Evolutionary conservation across 1,139 yeast genomes (phyloP).

Genomic region (Meyerozyma carpophila): DNA sequence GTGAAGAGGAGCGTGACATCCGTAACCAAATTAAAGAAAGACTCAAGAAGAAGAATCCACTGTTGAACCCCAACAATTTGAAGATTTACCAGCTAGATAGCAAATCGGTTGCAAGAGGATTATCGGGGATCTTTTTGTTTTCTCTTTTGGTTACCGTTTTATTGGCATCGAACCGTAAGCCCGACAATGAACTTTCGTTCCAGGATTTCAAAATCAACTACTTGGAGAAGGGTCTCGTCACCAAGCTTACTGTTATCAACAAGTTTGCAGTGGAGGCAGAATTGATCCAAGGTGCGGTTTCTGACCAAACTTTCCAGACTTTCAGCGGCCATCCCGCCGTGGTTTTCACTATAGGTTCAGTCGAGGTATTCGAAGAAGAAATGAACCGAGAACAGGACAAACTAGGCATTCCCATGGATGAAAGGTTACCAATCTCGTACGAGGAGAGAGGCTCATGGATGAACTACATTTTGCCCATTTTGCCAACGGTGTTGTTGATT

Average conservation of each 20-base stretch:
- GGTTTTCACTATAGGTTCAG: constrained; percentile 66
- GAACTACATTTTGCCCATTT: constrained; percentile 51
- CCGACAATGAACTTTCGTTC: constrained; percentile 58
- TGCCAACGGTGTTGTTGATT: constrained; percentile 66
- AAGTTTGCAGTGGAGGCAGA: constrained; percentile 72
- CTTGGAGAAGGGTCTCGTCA: constrained; percentile 79
- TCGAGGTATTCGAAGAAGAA: constrained; percentile 68
- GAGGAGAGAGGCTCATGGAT: constrained; percentile 56
- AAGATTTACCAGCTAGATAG: constrained; percentile 27
- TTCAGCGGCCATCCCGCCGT: constrained; percentile 39
- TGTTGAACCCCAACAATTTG: constrained; percentile 24
- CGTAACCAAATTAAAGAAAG: constrained; percentile 30
- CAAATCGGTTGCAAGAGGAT: constrained; percentile 12
- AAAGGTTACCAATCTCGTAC: constrained; percentile 61
- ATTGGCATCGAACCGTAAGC: constrained; percentile 11
- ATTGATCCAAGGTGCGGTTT: constrained; percentile 54
- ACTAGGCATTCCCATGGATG: constrained; percentile 51
- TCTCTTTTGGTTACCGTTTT: constrained; percentile 5
- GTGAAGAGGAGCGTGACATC: constrained; percentile 21
- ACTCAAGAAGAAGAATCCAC: constrained; percentile 28
- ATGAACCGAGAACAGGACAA: constrained; percentile 58
- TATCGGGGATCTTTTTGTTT: constrained; percentile 1
- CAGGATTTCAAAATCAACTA: constrained; percentile 86
- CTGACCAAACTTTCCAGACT: constrained; percentile 36
- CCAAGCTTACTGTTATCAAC: constrained; percentile 70